Conservation (phyloP, 345 rosid species). For the Rhodamnia rubescens region DNA sequence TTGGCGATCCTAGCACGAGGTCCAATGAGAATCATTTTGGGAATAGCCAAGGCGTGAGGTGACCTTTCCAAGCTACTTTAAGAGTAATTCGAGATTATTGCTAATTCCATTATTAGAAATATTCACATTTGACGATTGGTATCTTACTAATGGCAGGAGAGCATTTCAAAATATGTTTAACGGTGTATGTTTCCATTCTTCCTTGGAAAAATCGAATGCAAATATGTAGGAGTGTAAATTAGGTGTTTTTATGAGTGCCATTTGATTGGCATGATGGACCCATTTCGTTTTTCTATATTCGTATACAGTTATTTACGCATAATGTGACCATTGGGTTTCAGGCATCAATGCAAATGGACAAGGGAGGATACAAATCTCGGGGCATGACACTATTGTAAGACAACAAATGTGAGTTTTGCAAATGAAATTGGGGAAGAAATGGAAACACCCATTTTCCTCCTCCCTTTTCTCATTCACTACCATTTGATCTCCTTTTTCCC, state of each 20-base stretch:
- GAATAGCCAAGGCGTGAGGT: rapidly evolving
- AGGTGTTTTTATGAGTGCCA: background rate
- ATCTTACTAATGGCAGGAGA: rapidly evolving
- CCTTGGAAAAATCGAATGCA: background rate
- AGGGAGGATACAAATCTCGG: background rate
- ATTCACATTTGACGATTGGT: rapidly evolving
- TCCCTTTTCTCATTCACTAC: background rate
- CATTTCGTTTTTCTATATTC: background rate
- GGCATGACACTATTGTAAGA: too few species aligned
- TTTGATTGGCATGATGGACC: background rate
- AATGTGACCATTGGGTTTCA: background rate
- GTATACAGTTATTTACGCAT: background rate
- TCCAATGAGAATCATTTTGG: background rate
- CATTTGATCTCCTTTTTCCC: background rate
- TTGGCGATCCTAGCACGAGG: background rate
- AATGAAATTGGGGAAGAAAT: background rate
- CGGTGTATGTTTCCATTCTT: background rate
- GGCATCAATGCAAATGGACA: background rate
- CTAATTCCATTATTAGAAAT: background rate
- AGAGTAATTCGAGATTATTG: background rate
- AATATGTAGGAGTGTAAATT: background rate
- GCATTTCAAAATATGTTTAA: background rate
- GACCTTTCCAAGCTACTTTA: background rate
- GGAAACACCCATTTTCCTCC: background rate
- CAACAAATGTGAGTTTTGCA: background rate